Conservation (phyloP, 805 yeast species). For the Lipomyces sp. region DNA sequence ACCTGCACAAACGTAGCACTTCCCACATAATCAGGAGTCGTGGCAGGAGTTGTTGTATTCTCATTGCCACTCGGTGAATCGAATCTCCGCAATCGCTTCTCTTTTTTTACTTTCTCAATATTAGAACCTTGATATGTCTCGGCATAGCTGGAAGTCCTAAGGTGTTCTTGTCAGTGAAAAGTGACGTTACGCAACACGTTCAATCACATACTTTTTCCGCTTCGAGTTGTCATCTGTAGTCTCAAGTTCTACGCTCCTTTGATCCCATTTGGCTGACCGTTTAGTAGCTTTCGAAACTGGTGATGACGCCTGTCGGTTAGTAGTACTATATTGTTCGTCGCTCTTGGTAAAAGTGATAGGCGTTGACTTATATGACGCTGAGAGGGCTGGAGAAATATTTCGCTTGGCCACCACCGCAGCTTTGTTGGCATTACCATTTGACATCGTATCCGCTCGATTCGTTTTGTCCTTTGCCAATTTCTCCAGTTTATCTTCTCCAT, state of each 20-base stretch:
- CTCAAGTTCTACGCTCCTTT: background rate
- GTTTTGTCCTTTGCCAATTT: constrained; percentile 16
- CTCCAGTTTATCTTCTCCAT: constrained; percentile 24
- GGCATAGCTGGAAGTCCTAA: background rate
- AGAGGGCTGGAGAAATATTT: background rate
- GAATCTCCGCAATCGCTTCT: constrained; percentile 57
- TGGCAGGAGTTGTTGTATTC: background rate
- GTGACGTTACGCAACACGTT: background rate
- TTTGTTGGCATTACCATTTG: background rate
- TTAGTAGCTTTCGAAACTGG: constrained; percentile 14
- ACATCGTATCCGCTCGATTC: background rate
- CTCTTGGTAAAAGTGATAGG: constrained; percentile 6
- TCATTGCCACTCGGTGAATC: constrained; percentile 34
- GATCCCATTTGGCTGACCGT: constrained; percentile 34
- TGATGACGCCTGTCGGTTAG: background rate
- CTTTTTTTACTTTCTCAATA: constrained; percentile 20
- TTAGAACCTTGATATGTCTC: background rate
- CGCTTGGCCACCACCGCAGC: background rate
- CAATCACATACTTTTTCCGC: background rate
- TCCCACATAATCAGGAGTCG: background rate
- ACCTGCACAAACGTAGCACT: background rate
- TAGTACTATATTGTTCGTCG: constrained; percentile 4
- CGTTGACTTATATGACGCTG: constrained; percentile 14
- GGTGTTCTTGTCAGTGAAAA: constrained; percentile 3
- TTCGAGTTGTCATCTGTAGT: background rate